phyloP scores from a whole-genome alignment of 108 stramenopile genomes.

The Aurantiochytrium sp. region DNA sequence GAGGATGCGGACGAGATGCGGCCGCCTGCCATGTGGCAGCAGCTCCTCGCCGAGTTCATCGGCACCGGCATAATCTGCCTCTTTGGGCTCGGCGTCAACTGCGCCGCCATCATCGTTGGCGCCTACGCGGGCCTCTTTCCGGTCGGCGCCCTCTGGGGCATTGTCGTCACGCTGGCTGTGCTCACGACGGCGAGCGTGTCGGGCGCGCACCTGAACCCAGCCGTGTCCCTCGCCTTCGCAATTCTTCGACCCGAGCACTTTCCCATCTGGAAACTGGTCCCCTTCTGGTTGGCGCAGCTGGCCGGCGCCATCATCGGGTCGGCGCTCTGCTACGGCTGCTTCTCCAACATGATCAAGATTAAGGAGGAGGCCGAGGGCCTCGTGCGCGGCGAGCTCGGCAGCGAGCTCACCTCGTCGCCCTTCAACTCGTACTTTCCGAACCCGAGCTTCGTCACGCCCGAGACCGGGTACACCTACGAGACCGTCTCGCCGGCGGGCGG shows the following conservation, averaged over 20 bases:
- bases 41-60: conserved; percentile 58
- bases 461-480: neutral
- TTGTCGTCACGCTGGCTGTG: conserved; percentile 61
- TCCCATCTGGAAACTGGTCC: conserved; percentile 48
- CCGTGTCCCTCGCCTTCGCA: conserved; percentile 51
- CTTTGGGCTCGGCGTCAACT: conserved; percentile 56
- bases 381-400: neutral
- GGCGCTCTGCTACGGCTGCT: conserved; percentile 46
- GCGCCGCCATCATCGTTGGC: conserved; percentile 43
- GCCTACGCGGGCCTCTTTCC: conserved; percentile 54
- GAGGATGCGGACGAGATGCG: neutral
- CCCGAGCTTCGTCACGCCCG: neutral
- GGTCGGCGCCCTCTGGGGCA: conserved; percentile 59
- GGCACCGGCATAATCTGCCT: conserved; percentile 59
- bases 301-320: conserved; percentile 50
- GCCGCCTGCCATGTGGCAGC: conserved; percentile 32
- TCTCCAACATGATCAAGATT: conserved; percentile 38
- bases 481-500: conserved; percentile 35
- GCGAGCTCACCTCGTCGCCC: neutral
- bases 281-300: conserved; percentile 48
- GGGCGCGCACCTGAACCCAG: conserved; percentile 55
- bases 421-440: neutral
- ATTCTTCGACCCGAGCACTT: conserved; percentile 29
- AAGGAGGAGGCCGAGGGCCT: conserved; percentile 48
- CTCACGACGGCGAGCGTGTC: conserved; percentile 43